phyloP scores from a whole-genome alignment of 2,329 filamentous ascomycete genomes.

The Ophiobolus disseminans region DNA sequence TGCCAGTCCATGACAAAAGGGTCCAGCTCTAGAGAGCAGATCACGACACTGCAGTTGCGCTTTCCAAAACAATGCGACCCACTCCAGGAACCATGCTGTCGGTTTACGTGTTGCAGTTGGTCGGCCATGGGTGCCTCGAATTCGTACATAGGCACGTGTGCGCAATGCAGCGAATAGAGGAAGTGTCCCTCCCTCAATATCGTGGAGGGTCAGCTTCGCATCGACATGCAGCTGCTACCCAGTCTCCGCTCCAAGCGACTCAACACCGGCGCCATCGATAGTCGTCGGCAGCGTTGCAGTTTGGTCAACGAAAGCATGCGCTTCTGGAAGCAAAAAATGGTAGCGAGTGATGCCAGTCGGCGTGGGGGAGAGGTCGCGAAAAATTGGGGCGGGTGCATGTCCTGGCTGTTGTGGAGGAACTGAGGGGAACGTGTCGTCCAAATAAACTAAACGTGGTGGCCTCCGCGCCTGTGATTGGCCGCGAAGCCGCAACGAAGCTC shows the following conservation, averaged over 20 bases:
- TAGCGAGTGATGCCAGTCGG: background rate
- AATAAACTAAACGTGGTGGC: conserved; percentile 2
- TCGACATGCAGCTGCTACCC: too few relatives aligned
- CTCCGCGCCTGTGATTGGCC: conserved; percentile 3
- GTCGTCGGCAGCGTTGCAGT: too few relatives aligned
- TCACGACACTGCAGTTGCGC: background rate
- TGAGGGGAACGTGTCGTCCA: conserved; percentile 4
- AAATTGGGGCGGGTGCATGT: conserved; percentile 3
- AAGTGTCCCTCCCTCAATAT: background rate
- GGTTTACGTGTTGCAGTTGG: conserved; percentile 6
- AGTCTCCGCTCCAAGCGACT: too few relatives aligned
- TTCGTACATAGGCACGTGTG: background rate
- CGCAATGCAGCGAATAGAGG: background rate
- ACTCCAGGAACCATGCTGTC: conserved; percentile 8
- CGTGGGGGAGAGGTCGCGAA: conserved; percentile 6
- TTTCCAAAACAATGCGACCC: background rate
- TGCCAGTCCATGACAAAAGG: background rate
- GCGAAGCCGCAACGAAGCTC: background rate
- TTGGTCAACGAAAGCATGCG: background rate
- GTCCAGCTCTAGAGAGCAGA: background rate
- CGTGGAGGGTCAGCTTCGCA: too few relatives aligned
- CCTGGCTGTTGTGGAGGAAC: background rate
- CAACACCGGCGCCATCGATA: too few relatives aligned
- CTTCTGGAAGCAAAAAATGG: background rate
- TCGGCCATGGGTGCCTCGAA: background rate